Base-by-base conservation (phyloP, 164 flowering plant genomes). In the Platanus orientalis region DNA sequence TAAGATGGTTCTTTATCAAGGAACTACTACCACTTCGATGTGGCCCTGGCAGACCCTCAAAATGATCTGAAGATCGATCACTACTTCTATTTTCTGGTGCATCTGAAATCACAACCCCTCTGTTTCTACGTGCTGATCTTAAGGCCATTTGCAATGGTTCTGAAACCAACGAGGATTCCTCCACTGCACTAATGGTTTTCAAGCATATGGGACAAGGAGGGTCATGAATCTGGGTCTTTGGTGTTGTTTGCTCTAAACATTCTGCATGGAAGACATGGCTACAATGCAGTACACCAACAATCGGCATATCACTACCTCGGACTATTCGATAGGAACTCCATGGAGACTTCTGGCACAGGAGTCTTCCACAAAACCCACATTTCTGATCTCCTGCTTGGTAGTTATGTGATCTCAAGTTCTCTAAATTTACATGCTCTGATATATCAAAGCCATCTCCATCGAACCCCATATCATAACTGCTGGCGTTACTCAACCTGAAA, bases 191-290 rank as follows among this genome's bases (percentile, higher is more conserved):
- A 16, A 61, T 29, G 29, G 55, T 52, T 67, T 73, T 81, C 67
- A 62, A 14, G 63, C 85, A 81, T 44, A 77, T 4, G 25, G 85
- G 83, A 59, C 85, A 81, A 53, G 80, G 79, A n/a, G 85, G 85
- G 27, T 81, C 85, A 32, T 70, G 70, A 20, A 68, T 69, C 34
- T 76, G 75, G 26, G 73, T 55, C 60, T 77, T 81, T 52, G 83
- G 79, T 14, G 81, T 81, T 17, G 69, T 57, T 62, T 79, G 78
- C 45, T 79, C 85, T 70, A 81, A 71, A 59, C 85, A 81, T 54
- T 81, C 85, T 0, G 81, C 85, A 69, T 81, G 85, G 58, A 77
- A 81, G 17, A 77, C 80, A 60, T 81, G 85, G 52, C 78, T 56
- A 70, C 85, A 81, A 23, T 76, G 66, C 25, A 81, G 70, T n/a